phyloP scores from a whole-genome alignment of 768 basidiomycete species.

The Paxillus ammoniavirescens region DNA sequence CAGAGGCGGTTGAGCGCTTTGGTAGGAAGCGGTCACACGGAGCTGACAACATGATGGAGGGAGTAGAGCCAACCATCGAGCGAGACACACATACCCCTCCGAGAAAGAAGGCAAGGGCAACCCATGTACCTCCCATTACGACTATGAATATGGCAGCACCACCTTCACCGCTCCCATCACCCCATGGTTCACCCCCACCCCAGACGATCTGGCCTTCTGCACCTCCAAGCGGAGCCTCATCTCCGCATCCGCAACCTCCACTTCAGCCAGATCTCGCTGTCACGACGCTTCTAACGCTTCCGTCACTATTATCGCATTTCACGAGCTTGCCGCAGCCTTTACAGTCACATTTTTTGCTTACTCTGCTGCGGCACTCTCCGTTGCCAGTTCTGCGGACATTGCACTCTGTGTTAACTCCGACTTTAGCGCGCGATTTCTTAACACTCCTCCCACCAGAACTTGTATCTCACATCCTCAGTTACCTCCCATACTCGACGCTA shows the following conservation, averaged over 20 bases:
- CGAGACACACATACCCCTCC: constrained; percentile 50
- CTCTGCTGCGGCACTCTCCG: constrained; percentile 87
- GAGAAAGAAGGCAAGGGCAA: constrained; percentile 73
- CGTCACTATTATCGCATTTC: constrained; percentile 80
- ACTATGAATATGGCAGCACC: constrained; percentile 73
- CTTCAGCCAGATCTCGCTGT: constrained; percentile 81
- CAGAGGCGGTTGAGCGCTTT: constrained; percentile 82
- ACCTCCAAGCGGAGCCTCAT: constrained; percentile 74
- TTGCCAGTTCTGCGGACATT: constrained; percentile 88
- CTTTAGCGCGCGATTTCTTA: constrained; percentile 92
- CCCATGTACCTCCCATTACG: constrained; percentile 58
- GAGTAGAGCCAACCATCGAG: constrained; percentile 58
- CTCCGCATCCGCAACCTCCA: constrained; percentile 66
- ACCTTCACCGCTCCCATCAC: constrained; percentile 82
- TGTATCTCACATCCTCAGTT: constrained; percentile 83
- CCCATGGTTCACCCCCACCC: constrained; percentile 79
- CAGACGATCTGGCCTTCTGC: constrained; percentile 78
- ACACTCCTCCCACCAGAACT: constrained; percentile 90
- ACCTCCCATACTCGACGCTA: constrained; percentile 77
- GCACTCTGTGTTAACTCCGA: constrained; percentile 85
- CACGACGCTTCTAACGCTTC: constrained; percentile 83
- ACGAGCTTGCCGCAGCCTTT: constrained; percentile 73
- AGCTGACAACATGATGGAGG: constrained; percentile 66
- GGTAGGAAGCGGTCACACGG: constrained; percentile 58
- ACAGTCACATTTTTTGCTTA: constrained; percentile 92